Base-by-base conservation (phyloP, 1,139 yeast genomes). In the Kurtzmaniella natalensis region DNA sequence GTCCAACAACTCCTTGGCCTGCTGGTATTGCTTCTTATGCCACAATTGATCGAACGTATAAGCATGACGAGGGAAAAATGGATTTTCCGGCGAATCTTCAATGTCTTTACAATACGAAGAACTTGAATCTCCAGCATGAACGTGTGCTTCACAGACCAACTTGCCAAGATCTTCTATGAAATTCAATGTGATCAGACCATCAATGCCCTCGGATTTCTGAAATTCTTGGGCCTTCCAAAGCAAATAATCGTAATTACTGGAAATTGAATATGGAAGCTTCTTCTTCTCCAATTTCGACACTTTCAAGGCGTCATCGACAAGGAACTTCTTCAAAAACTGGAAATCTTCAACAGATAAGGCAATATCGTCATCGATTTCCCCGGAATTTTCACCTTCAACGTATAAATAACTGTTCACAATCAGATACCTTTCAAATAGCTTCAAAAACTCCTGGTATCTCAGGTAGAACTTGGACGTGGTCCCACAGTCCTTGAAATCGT, bases 401-500 rank as follows among this genome's bases (percentile, higher is more conserved):
- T 60, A 72, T 36, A 51, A 58, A 51, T 52, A 70, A 32, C 59
- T 69, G 34, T 50, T 49, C 39, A 55, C 51, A 26, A 63, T 57
- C 20, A 74, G 63, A 41, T 75, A 71, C 23, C 61, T 58, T 43
- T 72, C 77, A 36, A 76, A 57, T 3, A 66, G 47, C 25, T 49
- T 50, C 9, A 69, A 49, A 24, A 70, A 47, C 10, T 48, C 49
- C 28, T 54, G 59, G 40, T 59, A 58, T 36, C 57, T 57, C 21
- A 64, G 53, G 36, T 52, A 59, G 30, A 71, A 59, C 44, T 77
- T 74, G 7, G 82, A 69, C 21, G 64, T 47, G 18, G 50, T 55
- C 20, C 78, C 76, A 54, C 94, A 83, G 4, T 50, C 53, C 29
- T 61, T 60, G 43, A 65, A 70, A 37, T 83, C 95, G 47, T 84